These are phyloP conservation scores for Isabelozyma pseudorhagii DNA, from an alignment of 805 yeast genomes.

Conservation along the genomic window DNA sequence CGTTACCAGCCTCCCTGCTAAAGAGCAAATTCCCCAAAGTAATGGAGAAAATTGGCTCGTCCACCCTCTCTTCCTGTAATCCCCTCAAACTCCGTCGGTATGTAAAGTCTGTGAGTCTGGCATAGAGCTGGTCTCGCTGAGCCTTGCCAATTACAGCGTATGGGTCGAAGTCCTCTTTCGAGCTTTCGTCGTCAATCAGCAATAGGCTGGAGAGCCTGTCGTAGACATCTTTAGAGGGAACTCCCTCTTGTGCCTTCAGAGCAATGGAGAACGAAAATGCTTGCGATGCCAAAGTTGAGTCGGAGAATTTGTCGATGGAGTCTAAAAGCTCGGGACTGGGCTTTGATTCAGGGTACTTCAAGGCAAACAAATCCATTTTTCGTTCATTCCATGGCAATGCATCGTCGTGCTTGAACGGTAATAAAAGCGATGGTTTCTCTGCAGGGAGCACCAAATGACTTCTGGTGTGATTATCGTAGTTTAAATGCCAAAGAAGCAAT, in stretches of 20 bases:
- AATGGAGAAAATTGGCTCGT: slow-evolving; percentile 28
- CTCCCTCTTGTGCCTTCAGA: background rate
- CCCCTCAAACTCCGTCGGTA: slow-evolving; percentile 21
- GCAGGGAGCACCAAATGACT: slow-evolving; percentile 16
- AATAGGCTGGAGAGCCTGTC: background rate
- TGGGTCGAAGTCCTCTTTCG: background rate
- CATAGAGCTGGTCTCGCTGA: slow-evolving; percentile 18
- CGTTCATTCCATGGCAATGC: slow-evolving; percentile 31
- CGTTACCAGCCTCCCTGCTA: slow-evolving; percentile 5
- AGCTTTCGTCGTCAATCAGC: background rate
- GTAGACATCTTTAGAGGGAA: background rate
- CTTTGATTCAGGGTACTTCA: slow-evolving; percentile 2
- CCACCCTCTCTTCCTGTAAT: slow-evolving; percentile 10
- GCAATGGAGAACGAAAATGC: background rate
- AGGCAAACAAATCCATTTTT: slow-evolving; percentile 11
- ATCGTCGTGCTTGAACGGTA: slow-evolving; percentile 30
- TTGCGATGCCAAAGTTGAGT: background rate
- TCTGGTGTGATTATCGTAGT: slow-evolving; percentile 25
- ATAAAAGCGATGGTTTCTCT: slow-evolving; percentile 3
- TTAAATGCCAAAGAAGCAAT: slow-evolving; percentile 36
- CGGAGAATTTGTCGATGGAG: background rate
- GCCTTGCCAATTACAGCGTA: background rate
- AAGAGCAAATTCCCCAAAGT: slow-evolving; percentile 40
- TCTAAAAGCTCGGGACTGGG: background rate
- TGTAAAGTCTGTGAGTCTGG: slow-evolving; percentile 21